Evolutionary conservation across 192 early-diverging fungal species (phyloP), one percentile per base, ranked within the genome.

Genomic region (Tieghemiomyces parasiticus): DNA sequence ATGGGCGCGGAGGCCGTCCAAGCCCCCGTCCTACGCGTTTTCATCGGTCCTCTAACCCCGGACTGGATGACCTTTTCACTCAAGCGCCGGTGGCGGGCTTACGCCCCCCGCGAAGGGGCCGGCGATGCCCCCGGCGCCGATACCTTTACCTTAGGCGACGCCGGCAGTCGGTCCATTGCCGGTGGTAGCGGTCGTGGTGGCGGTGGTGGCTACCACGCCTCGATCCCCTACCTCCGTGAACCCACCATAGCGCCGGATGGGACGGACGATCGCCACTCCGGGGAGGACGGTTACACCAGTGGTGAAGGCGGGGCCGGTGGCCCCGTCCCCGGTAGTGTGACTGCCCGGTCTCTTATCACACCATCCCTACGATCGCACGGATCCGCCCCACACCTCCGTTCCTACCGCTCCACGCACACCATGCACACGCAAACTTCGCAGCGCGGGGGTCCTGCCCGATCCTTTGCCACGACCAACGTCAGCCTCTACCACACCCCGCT

Each of bases 1-100:
- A 9, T 16, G 28, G 54, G 16, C 4, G 31, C 2, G 54, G 54
- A 56, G 16, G 54, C 54, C 19, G 32, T 56, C 19, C 32, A 56
- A 31, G 54, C 54, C 9, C 34, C 54, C 19, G 32, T 56, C 2
- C 24, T 56, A 19, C 54, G 54, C 24, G 54, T 56, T 1, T 56
- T 56, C 34, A 56, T 56, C 34, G 54, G 54, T 30, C 54, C 54
- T n/a, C 24, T 56, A 29, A 56, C 54, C 19, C 31, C 54, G 0
- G 54, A 56, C 29, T 56, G 54, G 54, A 56, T 56, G 54, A 4
- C 54, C 6, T 56, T 56, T 34, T 56, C 54, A 10, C 54, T 56
- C 13, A 20, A 29, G 24, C 54, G 54, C 13, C 28, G 54, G 54
- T 56, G 54, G 54, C 54, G 54, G 6, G 54, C 54, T 19, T 56